Evolutionary conservation across 225 moss, liverwort and hornwort species (phyloP), one percentile per base, ranked within the genome.

Genomic region (Pleurozium schreberi): DNA sequence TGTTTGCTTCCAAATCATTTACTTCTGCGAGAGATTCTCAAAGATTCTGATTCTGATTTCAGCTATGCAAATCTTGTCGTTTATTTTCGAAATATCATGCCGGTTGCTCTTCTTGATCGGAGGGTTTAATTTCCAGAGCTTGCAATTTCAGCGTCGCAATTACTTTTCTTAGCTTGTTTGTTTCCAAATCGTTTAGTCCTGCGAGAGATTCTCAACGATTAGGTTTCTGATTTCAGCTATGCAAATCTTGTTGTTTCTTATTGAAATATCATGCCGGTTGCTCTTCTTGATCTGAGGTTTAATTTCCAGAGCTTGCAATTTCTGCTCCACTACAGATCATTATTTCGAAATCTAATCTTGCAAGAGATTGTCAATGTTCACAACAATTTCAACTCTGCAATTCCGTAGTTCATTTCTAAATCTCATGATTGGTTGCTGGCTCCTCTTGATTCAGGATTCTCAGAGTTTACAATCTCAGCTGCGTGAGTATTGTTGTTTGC

Each of bases 331-430:
- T 8, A 12, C 12, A 53, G n/a, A n/a, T n/a, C n/a, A n/a, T 80
- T 58, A 18, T 11, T 36, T 25, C 23, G 4, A 15, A 38, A 53
- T 38, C 15, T 38, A 55, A 5, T 15, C 17, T 55, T 15, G n/a
- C 21, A 75, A 49, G 6, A 27, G 11, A 40, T 27, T 58, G 40
- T 11, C n/a, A 18, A 27, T 58, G 17, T 57, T 58, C 5, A 18
- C 27, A 57, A 58, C 0, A 3, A 27, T 58, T 40, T 40, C 58
- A 40, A 40, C 8, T 18, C 2, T 28, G 18, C 27, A 58, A 80
- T 18, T 28, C 5, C 0, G 2, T n/a, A 17, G 26, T 58, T n/a
- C 57, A 6, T n/a, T 17, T n/a, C 3, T 2, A 4, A 12, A 17
- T 80, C 2, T n/a, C 40, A 11, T 27, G 5, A 17, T 78, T 27